Evolutionary conservation across 805 yeast species (phyloP).

Genomic region (Sungouiozyma intestinalis): DNA sequence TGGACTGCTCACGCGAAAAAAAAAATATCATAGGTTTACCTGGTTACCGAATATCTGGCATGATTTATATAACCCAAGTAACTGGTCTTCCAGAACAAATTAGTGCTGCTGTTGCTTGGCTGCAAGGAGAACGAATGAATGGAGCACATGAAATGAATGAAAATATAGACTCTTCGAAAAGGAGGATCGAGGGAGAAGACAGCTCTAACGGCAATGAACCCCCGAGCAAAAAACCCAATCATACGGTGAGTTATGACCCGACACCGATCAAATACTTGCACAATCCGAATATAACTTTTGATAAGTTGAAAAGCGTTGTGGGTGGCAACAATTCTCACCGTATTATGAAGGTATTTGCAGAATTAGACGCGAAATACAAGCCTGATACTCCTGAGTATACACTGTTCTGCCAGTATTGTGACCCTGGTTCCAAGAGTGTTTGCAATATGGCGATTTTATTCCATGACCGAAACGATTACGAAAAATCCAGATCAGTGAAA

Average conservation of each 20-base stretch:
- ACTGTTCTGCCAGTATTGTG: background rate
- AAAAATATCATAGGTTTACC: too few relatives aligned
- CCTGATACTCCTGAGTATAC: background rate
- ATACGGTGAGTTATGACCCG: background rate
- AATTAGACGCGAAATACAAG: background rate
- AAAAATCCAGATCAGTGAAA: background rate
- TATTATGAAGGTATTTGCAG: background rate
- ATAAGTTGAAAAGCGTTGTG: background rate
- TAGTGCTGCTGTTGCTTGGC: too few relatives aligned
- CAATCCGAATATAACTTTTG: background rate
- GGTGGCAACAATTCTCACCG: background rate
- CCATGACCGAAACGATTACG: background rate
- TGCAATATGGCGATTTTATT: background rate
- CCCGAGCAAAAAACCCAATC: background rate
- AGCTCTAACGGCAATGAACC: background rate
- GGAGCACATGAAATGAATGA: background rate
- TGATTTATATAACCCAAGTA: too few relatives aligned
- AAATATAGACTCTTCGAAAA: background rate
- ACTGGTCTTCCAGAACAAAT: too few relatives aligned
- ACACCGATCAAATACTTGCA: background rate
- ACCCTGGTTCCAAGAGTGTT: background rate
- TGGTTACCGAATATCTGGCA: too few relatives aligned
- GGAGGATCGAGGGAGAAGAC: background rate
- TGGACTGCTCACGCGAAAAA: background rate
- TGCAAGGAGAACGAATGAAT: background rate